Evolutionary conservation across 2,329 filamentous ascomycete genomes (phyloP).

Genomic region (Boeremia lycopersici): DNA sequence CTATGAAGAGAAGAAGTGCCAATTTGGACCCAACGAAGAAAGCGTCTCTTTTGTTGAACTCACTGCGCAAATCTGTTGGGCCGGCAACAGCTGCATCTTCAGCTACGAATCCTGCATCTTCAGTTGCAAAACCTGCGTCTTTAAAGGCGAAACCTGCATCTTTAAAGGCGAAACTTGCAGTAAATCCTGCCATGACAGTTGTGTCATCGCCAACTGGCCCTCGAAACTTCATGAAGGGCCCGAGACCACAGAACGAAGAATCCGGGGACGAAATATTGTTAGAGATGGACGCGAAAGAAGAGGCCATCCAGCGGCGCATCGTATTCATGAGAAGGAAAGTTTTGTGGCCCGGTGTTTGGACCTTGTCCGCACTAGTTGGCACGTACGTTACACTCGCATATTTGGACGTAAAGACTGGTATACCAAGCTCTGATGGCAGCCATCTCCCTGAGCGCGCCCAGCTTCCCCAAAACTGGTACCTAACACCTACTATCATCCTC

Average conservation of each 20-base stretch:
- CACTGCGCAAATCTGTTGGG: background rate
- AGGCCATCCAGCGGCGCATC: slow-evolving; percentile 10
- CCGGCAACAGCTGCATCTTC: background rate
- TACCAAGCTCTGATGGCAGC: background rate
- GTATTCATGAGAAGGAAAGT: slow-evolving; percentile 10
- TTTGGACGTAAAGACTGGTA: slow-evolving; percentile 12
- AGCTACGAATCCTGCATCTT: background rate
- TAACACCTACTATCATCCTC: slow-evolving; percentile 15
- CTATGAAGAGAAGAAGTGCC: background rate
- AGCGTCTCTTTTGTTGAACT: background rate
- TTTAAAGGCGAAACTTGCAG: background rate
- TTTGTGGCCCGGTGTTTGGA: slow-evolving; percentile 23
- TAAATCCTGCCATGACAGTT: background rate
- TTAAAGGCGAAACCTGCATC: background rate
- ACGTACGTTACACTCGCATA: slow-evolving; percentile 18
- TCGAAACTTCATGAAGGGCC: slow-evolving; percentile 3
- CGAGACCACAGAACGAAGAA: background rate
- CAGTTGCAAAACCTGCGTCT: background rate
- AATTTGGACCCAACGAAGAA: slow-evolving; percentile 2
- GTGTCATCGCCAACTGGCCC: background rate
- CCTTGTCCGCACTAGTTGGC: slow-evolving; percentile 11
- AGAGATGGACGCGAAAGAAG: slow-evolving; percentile 3
- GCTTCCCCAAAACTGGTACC: slow-evolving; percentile 18
- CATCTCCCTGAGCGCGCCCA: slow-evolving; percentile 6
- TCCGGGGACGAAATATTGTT: background rate